These are phyloP conservation scores for Alternaria atra DNA, from an alignment of 2,329 filamentous ascomycete genomes.

Conservation along the genomic window DNA sequence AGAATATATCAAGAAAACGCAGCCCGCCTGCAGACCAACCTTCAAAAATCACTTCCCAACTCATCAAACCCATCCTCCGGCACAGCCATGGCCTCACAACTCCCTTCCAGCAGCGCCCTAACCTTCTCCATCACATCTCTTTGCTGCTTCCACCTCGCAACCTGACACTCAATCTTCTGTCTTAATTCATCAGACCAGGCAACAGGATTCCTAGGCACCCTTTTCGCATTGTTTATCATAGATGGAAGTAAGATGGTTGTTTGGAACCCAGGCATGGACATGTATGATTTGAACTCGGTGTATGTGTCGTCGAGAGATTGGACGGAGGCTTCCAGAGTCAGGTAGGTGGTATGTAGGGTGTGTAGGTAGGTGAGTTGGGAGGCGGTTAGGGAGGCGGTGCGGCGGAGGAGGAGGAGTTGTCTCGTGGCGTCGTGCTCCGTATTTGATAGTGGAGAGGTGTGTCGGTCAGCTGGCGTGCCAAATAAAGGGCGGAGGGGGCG, in stretches of 20 bases:
- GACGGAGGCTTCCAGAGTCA: conserved; percentile 27
- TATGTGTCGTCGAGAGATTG: conserved; percentile 13
- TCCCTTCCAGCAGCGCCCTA: conserved; percentile 23
- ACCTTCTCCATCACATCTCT: conserved; percentile 28
- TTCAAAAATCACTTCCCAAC: conserved; percentile 22
- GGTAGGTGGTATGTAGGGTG: conserved; percentile 29
- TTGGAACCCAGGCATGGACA: conserved; percentile 18
- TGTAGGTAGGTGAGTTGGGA: conserved; percentile 27
- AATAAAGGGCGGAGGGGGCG: conserved; percentile 33
- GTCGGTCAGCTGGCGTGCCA: conserved; percentile 19
- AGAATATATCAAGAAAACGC: no score
- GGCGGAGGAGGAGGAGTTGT: conserved; percentile 35
- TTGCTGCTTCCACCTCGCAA: conserved; percentile 38
- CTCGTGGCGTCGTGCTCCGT: conserved; percentile 31
- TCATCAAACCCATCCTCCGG: conserved; percentile 42
- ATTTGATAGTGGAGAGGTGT: conserved; percentile 15
- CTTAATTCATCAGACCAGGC: conserved; percentile 35
- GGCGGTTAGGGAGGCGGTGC: conserved; percentile 28
- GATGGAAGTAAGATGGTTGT: conserved; percentile 5
- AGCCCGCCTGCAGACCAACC: neutral
- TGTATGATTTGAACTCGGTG: conserved; percentile 23
- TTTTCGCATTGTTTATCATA: neutral
- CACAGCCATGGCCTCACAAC: conserved; percentile 30
- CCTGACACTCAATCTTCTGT: conserved; percentile 20
- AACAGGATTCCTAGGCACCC: conserved; percentile 28